Percentiles rank a stretch among this genome's conserved stretches.
phyloP scores from a whole-genome alignment of 805 yeast species.

The Debaryomyces maramus region DNA sequence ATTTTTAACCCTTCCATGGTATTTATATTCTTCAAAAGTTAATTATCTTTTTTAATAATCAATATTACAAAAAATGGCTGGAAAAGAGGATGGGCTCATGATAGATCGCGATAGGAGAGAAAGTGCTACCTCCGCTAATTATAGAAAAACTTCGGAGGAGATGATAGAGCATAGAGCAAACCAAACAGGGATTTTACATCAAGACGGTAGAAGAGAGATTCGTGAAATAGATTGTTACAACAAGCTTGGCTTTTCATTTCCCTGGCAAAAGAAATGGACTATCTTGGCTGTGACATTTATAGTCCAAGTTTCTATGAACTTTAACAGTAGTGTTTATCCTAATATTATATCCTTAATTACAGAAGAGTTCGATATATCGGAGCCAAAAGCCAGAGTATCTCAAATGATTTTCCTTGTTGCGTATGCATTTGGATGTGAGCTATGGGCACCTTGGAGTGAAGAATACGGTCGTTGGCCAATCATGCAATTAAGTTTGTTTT shows the following conservation, averaged over 20 bases:
- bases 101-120: neutral
- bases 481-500: slow-evolving; percentile 28
- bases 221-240: slow-evolving; percentile 37
- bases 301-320: slow-evolving; percentile 43
- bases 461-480: slow-evolving; percentile 35
- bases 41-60: neutral
- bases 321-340: slow-evolving; percentile 36
- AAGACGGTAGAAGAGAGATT: slow-evolving; percentile 27
- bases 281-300: slow-evolving; percentile 35
- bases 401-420: slow-evolving; percentile 31
- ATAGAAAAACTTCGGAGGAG: slow-evolving; percentile 1
- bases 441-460: slow-evolving; percentile 39
- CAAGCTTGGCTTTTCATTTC: slow-evolving; percentile 32
- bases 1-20: too few species aligned
- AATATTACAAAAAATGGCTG: neutral
- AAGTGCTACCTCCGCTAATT: neutral
- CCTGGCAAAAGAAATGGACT: slow-evolving; percentile 32
- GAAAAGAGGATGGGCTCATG: neutral
- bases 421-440: slow-evolving; percentile 34
- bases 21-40: neutral
- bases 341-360: slow-evolving; percentile 21
- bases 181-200: slow-evolving; percentile 18
- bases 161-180: slow-evolving; percentile 3
- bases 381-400: slow-evolving; percentile 23
- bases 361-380: slow-evolving; percentile 21